Evolutionary conservation across 148 eudicot genomes (phyloP), one percentile per base, ranked within the genome.

Genomic region (Rhododendron kiyosumense): DNA sequence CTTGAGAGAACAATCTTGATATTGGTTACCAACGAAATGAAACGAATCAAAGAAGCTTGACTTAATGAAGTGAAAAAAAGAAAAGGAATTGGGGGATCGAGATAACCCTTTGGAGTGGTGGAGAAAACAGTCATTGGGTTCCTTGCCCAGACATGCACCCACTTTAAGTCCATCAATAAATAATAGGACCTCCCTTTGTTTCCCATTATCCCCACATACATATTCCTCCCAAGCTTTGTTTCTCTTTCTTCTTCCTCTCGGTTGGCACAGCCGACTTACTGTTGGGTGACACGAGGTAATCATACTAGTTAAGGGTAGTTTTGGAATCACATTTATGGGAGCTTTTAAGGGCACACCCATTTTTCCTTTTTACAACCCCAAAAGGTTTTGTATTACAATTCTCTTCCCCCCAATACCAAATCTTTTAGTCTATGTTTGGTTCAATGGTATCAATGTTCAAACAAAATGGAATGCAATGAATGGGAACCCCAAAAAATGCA

Each of bases 111-210:
- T 95, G 85, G 97, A 92, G 87, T 96, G 99, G 90, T 95, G 98
- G 81, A 96, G 99, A 77, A 89, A 80, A 41, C 97, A 96, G 67
- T 94, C 98, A 82, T 92, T 92, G 57, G 96, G 99, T 83, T 94
- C 91, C 48, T 94, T 88, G 86, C 97, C 88, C 90, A 73, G 99
- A 96, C 99, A 96, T 96, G 88, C 97, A 94, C 28, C 92, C 98
- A 73, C 95, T 95, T 95, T 90, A 96, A 96, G 45, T 96, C 99
- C 88, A 92, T 94, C 99, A 95, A 95, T 88, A 96, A 96, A 85
- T 96, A 97, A 81, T 95, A 96, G 85, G 96, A 92, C 97, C 96
- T 88, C 4, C 98, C 95, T 75, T 94, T 95, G 90, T 95, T 96
- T 17, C 98, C 97, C 3, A 90, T 94, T 54, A 96, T 96, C 81